Evolutionary conservation across 164 flowering plant species (phyloP).

Genomic region (Piper longum): DNA sequence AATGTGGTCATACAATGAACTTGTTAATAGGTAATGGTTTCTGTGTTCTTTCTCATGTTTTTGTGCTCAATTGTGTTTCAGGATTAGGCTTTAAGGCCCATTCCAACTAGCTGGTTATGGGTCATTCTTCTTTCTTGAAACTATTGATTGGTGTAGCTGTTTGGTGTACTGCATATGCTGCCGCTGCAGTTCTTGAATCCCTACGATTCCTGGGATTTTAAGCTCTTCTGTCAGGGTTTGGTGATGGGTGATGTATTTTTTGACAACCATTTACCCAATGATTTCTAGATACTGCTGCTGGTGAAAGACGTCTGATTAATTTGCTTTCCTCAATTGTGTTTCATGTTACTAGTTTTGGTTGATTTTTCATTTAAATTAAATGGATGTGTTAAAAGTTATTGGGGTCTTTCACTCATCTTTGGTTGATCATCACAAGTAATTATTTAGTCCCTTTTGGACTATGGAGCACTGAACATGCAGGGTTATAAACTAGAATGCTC

Average conservation of each 20-base stretch:
- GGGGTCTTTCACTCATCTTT: neutral
- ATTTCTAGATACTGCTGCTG: constrained; percentile 91
- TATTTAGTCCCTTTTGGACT: too few species aligned
- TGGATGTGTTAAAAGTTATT: neutral
- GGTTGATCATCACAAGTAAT: too few species aligned
- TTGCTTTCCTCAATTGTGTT: neutral
- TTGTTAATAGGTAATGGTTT: too few species aligned
- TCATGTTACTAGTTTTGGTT: neutral
- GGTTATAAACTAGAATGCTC: too few species aligned
- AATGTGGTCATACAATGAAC: too few species aligned
- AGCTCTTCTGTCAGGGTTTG: constrained; percentile 10
- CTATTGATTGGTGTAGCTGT: constrained; percentile 37
- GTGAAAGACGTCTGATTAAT: constrained; percentile 49
- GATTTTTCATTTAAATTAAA: neutral
- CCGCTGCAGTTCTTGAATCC: constrained; percentile 36
- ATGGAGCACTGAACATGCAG: too few species aligned
- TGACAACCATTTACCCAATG: constrained; percentile 23
- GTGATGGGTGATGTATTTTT: constrained; percentile 1
- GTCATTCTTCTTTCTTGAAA: constrained; percentile 19
- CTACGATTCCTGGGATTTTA: constrained; percentile 22
- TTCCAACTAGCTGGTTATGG: constrained; percentile 20
- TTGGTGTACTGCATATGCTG: constrained; percentile 54
- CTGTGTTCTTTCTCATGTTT: too few species aligned
- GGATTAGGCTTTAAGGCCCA: too few species aligned
- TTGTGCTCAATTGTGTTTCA: too few species aligned